Base-by-base conservation (phyloP, 768 basidiomycete species). In the Roridomyces roridus region DNA sequence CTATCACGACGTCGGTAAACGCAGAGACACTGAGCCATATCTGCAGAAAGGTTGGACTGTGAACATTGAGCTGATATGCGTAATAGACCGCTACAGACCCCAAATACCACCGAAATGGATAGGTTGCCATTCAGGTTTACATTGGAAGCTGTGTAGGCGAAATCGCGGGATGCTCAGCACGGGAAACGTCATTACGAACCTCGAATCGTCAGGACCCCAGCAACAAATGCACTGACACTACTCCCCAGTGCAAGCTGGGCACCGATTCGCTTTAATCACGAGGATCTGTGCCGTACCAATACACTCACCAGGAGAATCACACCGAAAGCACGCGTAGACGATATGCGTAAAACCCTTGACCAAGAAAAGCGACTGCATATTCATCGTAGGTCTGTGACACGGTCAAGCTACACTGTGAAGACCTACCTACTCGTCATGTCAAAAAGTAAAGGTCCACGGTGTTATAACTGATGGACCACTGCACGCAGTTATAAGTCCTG, bases 311-410 rank as follows among this genome's bases (percentile, higher is more conserved):
- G 24, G 15, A 44, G 23, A 25, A 53, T 35, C 18, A 36, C 23
- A 12, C 18, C 34, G 51, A 53, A 17, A 53, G 35, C n/a, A 44
- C 8, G 21, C 14, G 40, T 17, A 53, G n/a, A 14, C 51, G 51
- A 25, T 29, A 53, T n/a, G 51, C 51, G 21, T 45, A 53, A 28
- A 53, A 53, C 5, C 37, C 44, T 44, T 53, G 51, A 18, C 31
- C 42, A 29, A 53, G 36, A 5, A 45, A 3, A 20, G 47, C n/a
- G 24, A 26, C 47, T 49, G 36, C n/a, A n/a, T n/a, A n/a, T n/a
- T n/a, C n/a, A n/a, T n/a, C n/a, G n/a, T n/a, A n/a, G n/a, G n/a
- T n/a, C n/a, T n/a, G n/a, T n/a, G n/a, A n/a, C n/a, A n/a, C n/a
- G n/a, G n/a, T n/a, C n/a, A n/a, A n/a, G n/a, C n/a, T n/a, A n/a